Evolutionary conservation across 495 filamentous ascomycete species (phyloP).

Genomic region (Astrothelium macrocarpum): DNA sequence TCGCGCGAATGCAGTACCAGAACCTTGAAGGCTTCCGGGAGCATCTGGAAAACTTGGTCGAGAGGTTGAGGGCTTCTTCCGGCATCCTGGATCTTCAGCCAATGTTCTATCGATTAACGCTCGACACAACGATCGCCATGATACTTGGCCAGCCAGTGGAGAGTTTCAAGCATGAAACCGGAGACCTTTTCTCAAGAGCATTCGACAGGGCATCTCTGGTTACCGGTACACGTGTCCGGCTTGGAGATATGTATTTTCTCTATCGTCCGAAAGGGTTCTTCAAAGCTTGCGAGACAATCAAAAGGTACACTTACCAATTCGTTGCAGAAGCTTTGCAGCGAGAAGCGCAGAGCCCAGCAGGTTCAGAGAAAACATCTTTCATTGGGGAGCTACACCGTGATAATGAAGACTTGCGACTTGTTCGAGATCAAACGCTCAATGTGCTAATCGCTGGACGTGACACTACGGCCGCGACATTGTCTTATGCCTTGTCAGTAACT

Average conservation of each 20-base stretch:
- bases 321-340: constrained; percentile 2
- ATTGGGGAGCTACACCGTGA: constrained; percentile 33
- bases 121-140: constrained; percentile 6
- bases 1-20: constrained; percentile 42
- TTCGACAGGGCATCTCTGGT: background rate
- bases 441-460: constrained; percentile 31
- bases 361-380: constrained; percentile 17
- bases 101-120: constrained; percentile 3
- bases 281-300: constrained; percentile 5
- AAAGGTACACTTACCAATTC: constrained; percentile 4
- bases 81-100: constrained; percentile 2
- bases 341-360: background rate
- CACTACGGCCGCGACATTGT: constrained; percentile 24
- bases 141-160: constrained; percentile 3
- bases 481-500: background rate
- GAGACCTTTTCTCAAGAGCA: background rate
- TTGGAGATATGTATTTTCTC: constrained; percentile 3
- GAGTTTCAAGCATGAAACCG: constrained; percentile 3
- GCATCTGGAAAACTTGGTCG: constrained; percentile 1
- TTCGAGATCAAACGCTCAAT: constrained; percentile 15
- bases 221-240: background rate
- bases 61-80: constrained; percentile 2
- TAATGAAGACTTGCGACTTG: constrained; percentile 26
- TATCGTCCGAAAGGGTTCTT: constrained; percentile 3
- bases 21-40: constrained; percentile 6